Evolutionary conservation across 1,284 basidiomycete species (phyloP), one percentile per base, ranked within the genome.

Genomic region (Tremellales sp.): DNA sequence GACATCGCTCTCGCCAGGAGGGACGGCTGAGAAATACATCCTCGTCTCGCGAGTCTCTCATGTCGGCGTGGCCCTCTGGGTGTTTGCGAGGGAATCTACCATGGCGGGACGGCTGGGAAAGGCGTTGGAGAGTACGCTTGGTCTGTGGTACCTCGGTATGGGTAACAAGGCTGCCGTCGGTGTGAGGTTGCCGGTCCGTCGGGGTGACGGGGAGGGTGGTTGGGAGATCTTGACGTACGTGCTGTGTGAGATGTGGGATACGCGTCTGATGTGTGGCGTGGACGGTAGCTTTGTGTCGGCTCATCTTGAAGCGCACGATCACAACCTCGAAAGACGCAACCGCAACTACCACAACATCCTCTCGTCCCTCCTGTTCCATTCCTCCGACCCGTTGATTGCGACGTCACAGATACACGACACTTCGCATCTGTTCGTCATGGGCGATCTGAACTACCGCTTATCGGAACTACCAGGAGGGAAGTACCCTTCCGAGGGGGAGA

Each of bases 141-240:
- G 69, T 1, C 47, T 73, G 9, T 72, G 64, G 50, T 74, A 74
- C 40, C 63, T 73, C 21, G 78, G 77, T 1, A 87, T 97, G 86
- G 90, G 90, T 10, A 97, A 97, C 75, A 98, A 98, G 72, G 91
- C 90, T 22, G 93, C 88, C 1, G 91, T 95, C 2, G 93, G 87
- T 14, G 78, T 91, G 29, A 79, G 93, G 38, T 84, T 97, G 66
- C 82, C 86, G 34, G 76, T 94, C 21, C 72, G 63, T 31, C 47
- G 70, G 40, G 61, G 77, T 22, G 76, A 72, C 9, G 72, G 75
- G 24, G 77, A 80, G 26, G 81, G 78, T 6, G 61, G 59, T 5
- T 76, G 44, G 86, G 87, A 93, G 66, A 80, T 79, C 2, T 85
- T 83, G 73, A 92, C 89, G 87, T 90, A 72, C 70, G 86, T 79